phyloP scores from a whole-genome alignment of 2,329 filamentous ascomycete species.

The Sclerotinia glacialis region DNA sequence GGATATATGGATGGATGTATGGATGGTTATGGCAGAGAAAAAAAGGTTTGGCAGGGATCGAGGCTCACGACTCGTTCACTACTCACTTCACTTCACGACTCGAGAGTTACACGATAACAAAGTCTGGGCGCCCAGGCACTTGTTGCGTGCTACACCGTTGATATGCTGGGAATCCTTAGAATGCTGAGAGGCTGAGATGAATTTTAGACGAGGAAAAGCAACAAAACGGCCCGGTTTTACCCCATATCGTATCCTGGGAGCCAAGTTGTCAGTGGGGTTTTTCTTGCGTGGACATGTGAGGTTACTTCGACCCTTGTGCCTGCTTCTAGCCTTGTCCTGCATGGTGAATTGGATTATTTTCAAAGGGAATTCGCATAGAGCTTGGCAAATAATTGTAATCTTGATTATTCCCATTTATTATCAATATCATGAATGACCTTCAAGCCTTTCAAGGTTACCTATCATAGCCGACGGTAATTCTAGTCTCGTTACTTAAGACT shows the following conservation, averaged over 20 bases:
- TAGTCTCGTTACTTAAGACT: not conserved
- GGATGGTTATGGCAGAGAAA: too few relatives aligned
- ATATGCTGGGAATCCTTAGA: too few relatives aligned
- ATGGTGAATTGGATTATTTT: not conserved
- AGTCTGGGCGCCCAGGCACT: slow-evolving; percentile 3
- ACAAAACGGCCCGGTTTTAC: slow-evolving; percentile 2
- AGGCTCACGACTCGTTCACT: too few relatives aligned
- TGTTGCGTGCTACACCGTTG: not conserved
- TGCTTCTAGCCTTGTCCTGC: not conserved
- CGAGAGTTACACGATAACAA: slow-evolving; percentile 5
- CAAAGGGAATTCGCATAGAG: not conserved
- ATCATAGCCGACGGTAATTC: not conserved
- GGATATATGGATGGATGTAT: too few relatives aligned
- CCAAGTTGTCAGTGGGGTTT: not conserved
- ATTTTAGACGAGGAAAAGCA: not conserved
- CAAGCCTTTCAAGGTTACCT: not conserved
- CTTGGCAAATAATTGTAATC: not conserved
- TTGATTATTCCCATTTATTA: slow-evolving; percentile 9
- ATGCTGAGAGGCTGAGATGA: too few relatives aligned
- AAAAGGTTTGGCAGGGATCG: not conserved
- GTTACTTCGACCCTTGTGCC: not conserved
- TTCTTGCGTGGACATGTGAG: slow-evolving; percentile 4
- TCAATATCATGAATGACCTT: too few relatives aligned
- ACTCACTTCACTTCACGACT: not conserved
- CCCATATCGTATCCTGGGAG: not conserved